Base-by-base conservation (phyloP, 306 rosid genomes). In the Prunus dulcis region DNA sequence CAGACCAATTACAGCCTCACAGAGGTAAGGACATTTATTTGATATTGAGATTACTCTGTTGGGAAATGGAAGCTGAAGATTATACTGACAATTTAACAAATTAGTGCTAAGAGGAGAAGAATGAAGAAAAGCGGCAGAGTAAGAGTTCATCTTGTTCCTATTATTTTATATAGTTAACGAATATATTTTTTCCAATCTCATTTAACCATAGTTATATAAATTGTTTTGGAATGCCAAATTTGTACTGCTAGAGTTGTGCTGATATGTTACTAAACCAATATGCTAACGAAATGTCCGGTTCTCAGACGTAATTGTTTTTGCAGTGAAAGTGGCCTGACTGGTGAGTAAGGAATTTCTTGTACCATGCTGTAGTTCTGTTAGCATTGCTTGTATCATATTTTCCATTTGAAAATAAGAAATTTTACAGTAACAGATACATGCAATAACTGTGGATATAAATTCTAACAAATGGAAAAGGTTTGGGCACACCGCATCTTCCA, bases 1-100 rank as follows among this genome's bases (percentile, higher is more conserved):
- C 85, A 60, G 84, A 88, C 80, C 87, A 88, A 65, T 84, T 91
- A 70, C 83, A 82, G 58, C 93, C 84, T 82, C 87, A 76, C 62
- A 86, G 88, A 56, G 87, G 93, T 50, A 77, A 76, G 69, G 87
- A 86, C 78, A 73, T 91, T 71, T 83, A 85, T 83, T 53, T 69
- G 76, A 64, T 88, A 52, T 69, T 88, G 86, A 86, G 87, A 72
- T 87, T 89, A 74, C 73, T 89, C 53, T 61, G 6, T 30, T 88
- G 93, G 91, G 90, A 91, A 84, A 78, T 80, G 75, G 90, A 91
- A 75, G 86, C 69, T 22, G 86, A 82, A 77, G 82, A 65, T 71
- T 74, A 72, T 82, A 58, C 38, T 62, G 71, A 43, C 13, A 19
- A 32, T 67, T 8, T 38, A 46, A 57, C 17, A 3, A 22, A 55